Percentiles rank a stretch among this genome's conserved stretches.
These are phyloP conservation scores for Yamadazyma atlantica DNA, from an alignment of 1,139 yeast genomes.

Conservation along the genomic window DNA sequence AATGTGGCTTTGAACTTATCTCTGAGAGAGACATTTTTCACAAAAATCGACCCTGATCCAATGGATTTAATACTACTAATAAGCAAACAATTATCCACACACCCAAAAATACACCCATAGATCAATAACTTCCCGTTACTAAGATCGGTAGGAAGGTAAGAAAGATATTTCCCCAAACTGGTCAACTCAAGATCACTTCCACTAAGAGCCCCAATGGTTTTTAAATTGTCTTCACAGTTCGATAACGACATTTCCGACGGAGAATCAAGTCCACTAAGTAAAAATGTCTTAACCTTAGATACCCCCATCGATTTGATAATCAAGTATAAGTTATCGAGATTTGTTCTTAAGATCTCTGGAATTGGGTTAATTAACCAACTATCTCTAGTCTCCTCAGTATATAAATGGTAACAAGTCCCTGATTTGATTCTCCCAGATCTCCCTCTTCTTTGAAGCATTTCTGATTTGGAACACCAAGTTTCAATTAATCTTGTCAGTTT, in stretches of 20 bases:
- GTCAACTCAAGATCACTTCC: conserved; percentile 58
- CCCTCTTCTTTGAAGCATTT: conserved; percentile 90
- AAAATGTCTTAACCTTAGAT: conserved; percentile 63
- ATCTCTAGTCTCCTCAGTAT: conserved; percentile 59
- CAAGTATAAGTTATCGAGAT: conserved; percentile 78
- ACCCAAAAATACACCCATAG: conserved; percentile 78
- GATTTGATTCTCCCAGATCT: conserved; percentile 95
- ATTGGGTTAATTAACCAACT: conserved; percentile 70
- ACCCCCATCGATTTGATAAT: conserved; percentile 90
- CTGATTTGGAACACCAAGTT: conserved; percentile 87
- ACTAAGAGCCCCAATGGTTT: conserved; percentile 70
- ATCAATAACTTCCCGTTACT: conserved; percentile 81
- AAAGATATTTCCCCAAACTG: conserved; percentile 76
- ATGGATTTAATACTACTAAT: conserved; percentile 74
- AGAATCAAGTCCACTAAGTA: conserved; percentile 77
- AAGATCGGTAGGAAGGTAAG: conserved; percentile 83
- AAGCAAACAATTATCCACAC: conserved; percentile 72
- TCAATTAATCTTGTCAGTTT: conserved; percentile 76
- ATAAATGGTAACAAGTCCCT: conserved; percentile 82
- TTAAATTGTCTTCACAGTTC: conserved; percentile 61
- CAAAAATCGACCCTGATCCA: conserved; percentile 61
- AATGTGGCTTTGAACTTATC: conserved; percentile 59
- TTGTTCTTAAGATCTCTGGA: conserved; percentile 85
- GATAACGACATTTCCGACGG: conserved; percentile 62
- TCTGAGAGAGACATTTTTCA: conserved; percentile 59